Evolutionary conservation across 2,329 filamentous ascomycete species (phyloP).

Genomic region (Claviceps paspali): DNA sequence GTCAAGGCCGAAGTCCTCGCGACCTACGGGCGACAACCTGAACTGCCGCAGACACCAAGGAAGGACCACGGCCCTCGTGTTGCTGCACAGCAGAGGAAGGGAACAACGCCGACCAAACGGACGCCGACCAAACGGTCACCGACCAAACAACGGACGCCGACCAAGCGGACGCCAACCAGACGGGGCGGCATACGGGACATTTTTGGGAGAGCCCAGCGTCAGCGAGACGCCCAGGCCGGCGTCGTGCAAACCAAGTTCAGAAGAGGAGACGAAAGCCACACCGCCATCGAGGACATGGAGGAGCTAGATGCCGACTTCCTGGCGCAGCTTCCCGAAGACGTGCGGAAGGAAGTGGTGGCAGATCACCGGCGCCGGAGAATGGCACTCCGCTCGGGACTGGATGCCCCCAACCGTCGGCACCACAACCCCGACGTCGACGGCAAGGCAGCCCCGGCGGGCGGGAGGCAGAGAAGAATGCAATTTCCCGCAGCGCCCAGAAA

Average conservation of each 20-base stretch:
- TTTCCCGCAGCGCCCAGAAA: slow-evolving; percentile 33
- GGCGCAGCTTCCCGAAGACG: slow-evolving; percentile 65
- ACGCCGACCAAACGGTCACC: slow-evolving; percentile 35
- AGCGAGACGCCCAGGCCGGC: slow-evolving; percentile 38
- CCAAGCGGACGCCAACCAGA: too few relatives aligned
- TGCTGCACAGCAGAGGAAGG: slow-evolving; percentile 32
- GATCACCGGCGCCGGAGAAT: slow-evolving; percentile 48
- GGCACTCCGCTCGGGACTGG: slow-evolving; percentile 38
- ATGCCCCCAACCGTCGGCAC: slow-evolving; percentile 14
- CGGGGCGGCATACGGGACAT: slow-evolving; percentile 31
- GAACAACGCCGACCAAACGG: slow-evolving; percentile 33
- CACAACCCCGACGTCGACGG: slow-evolving; percentile 11
- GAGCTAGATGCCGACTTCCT: slow-evolving; percentile 59
- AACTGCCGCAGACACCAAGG: slow-evolving; percentile 35
- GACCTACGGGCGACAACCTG: slow-evolving; percentile 39
- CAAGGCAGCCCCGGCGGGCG: slow-evolving; percentile 14
- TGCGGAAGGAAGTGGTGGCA: slow-evolving; percentile 61
- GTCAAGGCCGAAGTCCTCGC: slow-evolving; percentile 71
- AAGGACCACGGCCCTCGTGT: slow-evolving; percentile 31
- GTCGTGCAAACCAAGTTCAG: slow-evolving; percentile 61
- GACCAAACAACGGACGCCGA: too few relatives aligned
- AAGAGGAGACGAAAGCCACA: slow-evolving; percentile 13
- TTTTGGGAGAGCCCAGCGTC: slow-evolving; percentile 32
- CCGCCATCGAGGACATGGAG: slow-evolving; percentile 21
- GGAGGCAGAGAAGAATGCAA: slow-evolving; percentile 24